phyloP scores from a whole-genome alignment of 2,329 filamentous ascomycete species.

The Paecilomyces sp. region DNA sequence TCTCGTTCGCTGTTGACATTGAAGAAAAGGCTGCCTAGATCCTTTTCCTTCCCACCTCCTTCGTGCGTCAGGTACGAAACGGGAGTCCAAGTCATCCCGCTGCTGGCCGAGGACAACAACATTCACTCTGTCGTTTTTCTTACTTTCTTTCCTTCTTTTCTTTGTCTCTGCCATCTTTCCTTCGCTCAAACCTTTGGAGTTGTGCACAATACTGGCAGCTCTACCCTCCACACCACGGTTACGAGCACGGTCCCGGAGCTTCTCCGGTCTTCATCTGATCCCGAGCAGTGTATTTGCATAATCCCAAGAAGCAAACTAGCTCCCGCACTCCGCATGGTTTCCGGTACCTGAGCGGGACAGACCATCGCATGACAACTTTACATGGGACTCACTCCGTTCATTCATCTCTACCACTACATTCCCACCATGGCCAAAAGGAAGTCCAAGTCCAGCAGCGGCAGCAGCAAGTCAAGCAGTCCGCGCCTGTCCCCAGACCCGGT shows the following conservation, averaged over 20 bases:
- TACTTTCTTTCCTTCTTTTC: neutral
- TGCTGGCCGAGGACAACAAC: neutral
- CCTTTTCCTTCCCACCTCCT: neutral
- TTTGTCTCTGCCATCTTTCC: neutral
- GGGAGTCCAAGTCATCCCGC: neutral
- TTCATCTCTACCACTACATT: neutral
- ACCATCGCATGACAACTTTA: neutral
- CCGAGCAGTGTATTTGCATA: neutral
- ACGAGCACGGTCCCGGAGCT: neutral
- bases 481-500: slow-evolving; percentile 2
- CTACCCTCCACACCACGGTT: neutral
- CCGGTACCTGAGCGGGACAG: neutral
- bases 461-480: slow-evolving; percentile 4
- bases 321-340: neutral
- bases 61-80: neutral
- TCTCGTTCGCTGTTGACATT: neutral
- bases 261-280: neutral
- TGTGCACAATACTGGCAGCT: neutral
- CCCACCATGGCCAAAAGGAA: neutral
- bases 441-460: neutral
- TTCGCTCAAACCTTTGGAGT: neutral
- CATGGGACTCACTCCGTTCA: neutral
- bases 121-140: neutral
- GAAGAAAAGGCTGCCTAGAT: neutral
- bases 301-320: neutral